Conservation (phyloP, 352 stramenopile genomes). For the Albugo candida region DNA sequence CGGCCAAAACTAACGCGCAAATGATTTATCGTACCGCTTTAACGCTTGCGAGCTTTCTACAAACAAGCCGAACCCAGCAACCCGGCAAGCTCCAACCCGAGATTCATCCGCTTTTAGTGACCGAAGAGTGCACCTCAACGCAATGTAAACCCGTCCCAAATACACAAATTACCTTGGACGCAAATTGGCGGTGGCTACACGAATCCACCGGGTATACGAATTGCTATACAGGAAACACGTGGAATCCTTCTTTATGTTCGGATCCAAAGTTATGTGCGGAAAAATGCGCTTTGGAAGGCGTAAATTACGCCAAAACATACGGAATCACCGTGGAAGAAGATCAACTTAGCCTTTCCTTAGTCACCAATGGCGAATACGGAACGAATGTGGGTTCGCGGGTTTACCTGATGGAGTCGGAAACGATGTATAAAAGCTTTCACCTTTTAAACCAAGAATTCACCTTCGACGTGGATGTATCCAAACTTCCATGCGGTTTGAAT, state of each 20-base stretch:
- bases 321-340: background rate
- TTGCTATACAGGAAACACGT: constrained; percentile 3
- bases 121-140: background rate
- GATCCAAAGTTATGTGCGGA: background rate
- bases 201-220: background rate
- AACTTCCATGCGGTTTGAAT: constrained; percentile 5
- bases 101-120: constrained; percentile 1
- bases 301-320: constrained; percentile 30
- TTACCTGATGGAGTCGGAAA: constrained; percentile 5
- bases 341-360: constrained; percentile 1
- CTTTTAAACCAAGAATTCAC: constrained; percentile 7
- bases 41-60: no score
- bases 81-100: constrained; percentile 1
- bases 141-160: background rate
- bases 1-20: no score
- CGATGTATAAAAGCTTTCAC: constrained; percentile 1
- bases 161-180: constrained; percentile 2
- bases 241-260: background rate
- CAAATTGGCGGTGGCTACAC: constrained; percentile 6
- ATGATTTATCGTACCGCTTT: no score
- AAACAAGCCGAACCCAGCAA: background rate
- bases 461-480: constrained; percentile 1
- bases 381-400: constrained; percentile 5
- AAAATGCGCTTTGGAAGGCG: constrained; percentile 18
- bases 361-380: background rate